Conservation (phyloP, 2,329 filamentous ascomycete species). For the Xylaria multiplex region DNA sequence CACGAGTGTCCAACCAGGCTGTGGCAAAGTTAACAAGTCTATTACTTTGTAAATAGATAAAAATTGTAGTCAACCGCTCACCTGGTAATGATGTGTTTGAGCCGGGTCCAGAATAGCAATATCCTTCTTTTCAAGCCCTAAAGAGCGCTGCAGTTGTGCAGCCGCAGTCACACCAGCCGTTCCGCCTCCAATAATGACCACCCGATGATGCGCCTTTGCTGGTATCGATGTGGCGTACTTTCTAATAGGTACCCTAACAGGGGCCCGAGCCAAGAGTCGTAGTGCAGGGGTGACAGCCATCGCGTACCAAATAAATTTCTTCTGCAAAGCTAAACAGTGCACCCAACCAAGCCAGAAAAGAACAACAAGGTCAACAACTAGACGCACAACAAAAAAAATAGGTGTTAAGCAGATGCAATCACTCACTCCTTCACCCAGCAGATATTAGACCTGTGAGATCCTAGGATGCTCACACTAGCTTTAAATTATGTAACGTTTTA, state of each 20-base stretch:
- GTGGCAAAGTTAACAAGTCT: conserved; percentile 21
- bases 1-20: conserved; percentile 54
- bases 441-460: not conserved
- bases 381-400: not conserved
- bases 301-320: conserved; percentile 1
- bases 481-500: not conserved
- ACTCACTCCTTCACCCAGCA: not conserved
- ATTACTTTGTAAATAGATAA: not conserved
- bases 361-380: not conserved
- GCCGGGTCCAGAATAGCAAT: conserved; percentile 52
- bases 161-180: conserved; percentile 72
- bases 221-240: conserved; percentile 47
- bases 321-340: not conserved
- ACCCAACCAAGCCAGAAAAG: not conserved
- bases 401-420: not conserved
- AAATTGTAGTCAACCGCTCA: conserved; percentile 16
- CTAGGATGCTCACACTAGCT: not conserved
- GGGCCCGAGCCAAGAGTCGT: conserved; percentile 39
- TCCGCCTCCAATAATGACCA: conserved; percentile 75
- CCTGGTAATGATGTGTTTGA: conserved; percentile 50
- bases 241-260: conserved; percentile 35
- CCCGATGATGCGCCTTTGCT: conserved; percentile 62
- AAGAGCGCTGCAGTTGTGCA: conserved; percentile 68
- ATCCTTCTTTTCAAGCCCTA: conserved; percentile 47
- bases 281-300: conserved; percentile 35